Conservation (phyloP, 2,329 filamentous ascomycete genomes). For the Pyrenochaeta sp. region DNA sequence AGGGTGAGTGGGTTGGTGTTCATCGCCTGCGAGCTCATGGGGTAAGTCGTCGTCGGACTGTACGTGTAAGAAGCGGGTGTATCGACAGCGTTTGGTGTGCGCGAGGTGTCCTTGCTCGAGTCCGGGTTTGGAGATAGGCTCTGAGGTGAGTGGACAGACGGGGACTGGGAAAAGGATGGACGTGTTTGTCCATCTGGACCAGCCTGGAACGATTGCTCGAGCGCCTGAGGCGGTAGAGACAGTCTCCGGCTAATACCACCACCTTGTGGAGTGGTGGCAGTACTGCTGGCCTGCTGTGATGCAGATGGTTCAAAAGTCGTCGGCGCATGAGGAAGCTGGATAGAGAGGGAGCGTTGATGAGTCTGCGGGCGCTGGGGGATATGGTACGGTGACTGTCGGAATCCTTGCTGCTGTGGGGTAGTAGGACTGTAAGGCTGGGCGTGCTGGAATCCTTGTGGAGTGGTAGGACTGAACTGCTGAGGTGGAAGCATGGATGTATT, state of each 20-base stretch:
- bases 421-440: constrained; percentile 27
- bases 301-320: constrained; percentile 36
- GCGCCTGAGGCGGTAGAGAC: constrained; percentile 53
- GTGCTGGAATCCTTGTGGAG: constrained; percentile 33
- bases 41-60: constrained; percentile 31
- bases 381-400: constrained; percentile 57
- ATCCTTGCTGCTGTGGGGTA: constrained; percentile 41
- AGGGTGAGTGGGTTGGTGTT: constrained; percentile 58
- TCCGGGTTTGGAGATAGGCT: constrained; percentile 25
- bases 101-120: constrained; percentile 34
- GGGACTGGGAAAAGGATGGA: constrained; percentile 29
- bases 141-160: constrained; percentile 36
- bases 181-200: constrained; percentile 17
- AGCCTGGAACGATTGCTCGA: constrained; percentile 28
- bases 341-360: constrained; percentile 57
- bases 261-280: constrained; percentile 27
- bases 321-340: constrained; percentile 52
- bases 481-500: constrained; percentile 46
- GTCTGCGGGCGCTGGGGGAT: constrained; percentile 50
- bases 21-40: constrained; percentile 38
- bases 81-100: constrained; percentile 26
- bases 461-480: constrained; percentile 42
- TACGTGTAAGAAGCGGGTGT: constrained; percentile 30
- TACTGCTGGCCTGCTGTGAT: constrained; percentile 26
- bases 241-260: constrained; percentile 50